Evolutionary conservation across 1,139 yeast species (phyloP).

Genomic region (Pichia sp.): DNA sequence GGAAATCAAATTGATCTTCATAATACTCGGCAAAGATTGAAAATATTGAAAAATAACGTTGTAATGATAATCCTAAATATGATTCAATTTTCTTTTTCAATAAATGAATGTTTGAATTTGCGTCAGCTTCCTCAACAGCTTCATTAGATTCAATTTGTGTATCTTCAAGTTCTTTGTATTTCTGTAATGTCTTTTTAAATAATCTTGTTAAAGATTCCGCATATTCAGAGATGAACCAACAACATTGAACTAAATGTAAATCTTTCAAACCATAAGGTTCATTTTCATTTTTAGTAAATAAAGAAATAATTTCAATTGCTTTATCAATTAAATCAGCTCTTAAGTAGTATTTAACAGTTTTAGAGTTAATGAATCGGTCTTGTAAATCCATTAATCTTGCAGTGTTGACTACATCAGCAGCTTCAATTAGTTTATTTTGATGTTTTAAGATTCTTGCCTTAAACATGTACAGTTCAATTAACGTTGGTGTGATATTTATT

Average conservation of each 20-base stretch:
- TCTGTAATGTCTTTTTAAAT: conserved; percentile 21
- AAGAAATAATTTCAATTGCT: conserved; percentile 66
- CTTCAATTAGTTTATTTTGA: conserved; percentile 51
- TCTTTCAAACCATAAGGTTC: conserved; percentile 79
- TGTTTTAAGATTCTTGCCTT: conserved; percentile 81
- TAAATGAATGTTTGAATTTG: conserved; percentile 21
- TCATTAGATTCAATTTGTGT: conserved; percentile 5
- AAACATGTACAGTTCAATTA: conserved; percentile 72
- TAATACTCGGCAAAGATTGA: conserved; percentile 64
- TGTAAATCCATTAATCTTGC: conserved; percentile 79
- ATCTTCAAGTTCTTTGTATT: conserved; percentile 3
- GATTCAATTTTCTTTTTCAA: conserved; percentile 32
- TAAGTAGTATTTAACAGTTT: conserved; percentile 74
- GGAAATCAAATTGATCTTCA: conserved; percentile 91
- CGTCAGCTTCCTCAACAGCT: conserved; percentile 16
- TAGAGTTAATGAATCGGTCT: conserved; percentile 87
- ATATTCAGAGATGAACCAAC: conserved; percentile 80
- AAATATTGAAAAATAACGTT: conserved; percentile 64
- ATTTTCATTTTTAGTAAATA: conserved; percentile 79
- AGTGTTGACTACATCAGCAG: conserved; percentile 58
- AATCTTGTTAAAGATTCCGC: conserved; percentile 71
- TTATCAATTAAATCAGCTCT: conserved; percentile 74
- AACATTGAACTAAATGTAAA: conserved; percentile 83
- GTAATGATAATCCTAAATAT: conserved; percentile 66
- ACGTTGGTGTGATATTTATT: conserved; percentile 67